A percentile compares a stretch with the other conserved stretches of the same genome.
Conservation (phyloP, 352 stramenopile species). For the Globisporangium orthogonon region DNA sequence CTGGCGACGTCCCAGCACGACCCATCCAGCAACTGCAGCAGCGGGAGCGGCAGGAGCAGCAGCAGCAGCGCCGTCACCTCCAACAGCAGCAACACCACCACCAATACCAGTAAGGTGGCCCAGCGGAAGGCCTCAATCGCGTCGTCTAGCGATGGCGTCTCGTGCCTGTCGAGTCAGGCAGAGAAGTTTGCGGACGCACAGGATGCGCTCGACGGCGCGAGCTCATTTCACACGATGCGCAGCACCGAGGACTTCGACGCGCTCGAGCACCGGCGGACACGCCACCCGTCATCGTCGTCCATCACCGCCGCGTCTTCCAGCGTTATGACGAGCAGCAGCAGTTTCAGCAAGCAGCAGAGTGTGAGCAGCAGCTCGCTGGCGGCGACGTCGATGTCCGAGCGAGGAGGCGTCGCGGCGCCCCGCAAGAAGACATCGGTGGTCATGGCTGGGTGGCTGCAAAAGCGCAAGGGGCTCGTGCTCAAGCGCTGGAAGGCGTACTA, state of each 20-base stretch:
- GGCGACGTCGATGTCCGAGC: too few relatives aligned
- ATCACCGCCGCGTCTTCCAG: too few relatives aligned
- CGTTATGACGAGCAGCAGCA: neutral
- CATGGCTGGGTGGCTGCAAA: constrained; percentile 44
- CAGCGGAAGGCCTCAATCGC: neutral
- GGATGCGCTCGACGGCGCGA: constrained; percentile 2
- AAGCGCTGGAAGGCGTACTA: constrained; percentile 56
- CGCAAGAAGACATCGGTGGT: constrained; percentile 20
- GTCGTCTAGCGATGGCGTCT: neutral
- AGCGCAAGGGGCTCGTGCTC: constrained; percentile 38
- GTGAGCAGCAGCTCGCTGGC: neutral
- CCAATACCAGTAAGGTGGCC: neutral
- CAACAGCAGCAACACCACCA: constrained; percentile 5
- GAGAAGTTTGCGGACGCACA: constrained; percentile 2
- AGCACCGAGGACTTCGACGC: constrained; percentile 36
- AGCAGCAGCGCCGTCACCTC: too few relatives aligned
- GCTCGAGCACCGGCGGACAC: constrained; percentile 10
- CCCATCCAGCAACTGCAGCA: too few relatives aligned
- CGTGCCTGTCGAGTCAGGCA: neutral
- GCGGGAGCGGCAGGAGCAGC: too few relatives aligned
- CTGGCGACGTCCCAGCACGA: neutral
- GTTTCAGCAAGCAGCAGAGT: neutral
- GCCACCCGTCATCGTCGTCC: constrained; percentile 14
- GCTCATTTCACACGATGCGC: constrained; percentile 15
- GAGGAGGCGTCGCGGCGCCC: too few relatives aligned